Conservation (phyloP, 2,329 filamentous ascomycete species). For the Xylariaceae sp. region DNA sequence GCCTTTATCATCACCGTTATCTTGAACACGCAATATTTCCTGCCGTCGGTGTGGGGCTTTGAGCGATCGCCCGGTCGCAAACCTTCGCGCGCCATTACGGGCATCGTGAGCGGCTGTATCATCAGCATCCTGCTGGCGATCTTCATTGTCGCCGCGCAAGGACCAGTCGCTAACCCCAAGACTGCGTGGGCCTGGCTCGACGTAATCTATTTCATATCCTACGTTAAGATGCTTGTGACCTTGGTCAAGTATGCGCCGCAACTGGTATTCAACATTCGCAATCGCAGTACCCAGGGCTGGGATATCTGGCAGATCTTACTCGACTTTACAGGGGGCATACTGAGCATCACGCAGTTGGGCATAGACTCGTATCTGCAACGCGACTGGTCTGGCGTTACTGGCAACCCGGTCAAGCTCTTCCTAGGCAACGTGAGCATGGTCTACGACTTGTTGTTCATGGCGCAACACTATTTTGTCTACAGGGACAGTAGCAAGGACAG, state of each 20-base stretch:
- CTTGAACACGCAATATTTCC: conserved; percentile 72
- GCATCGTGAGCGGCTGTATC: conserved; percentile 64
- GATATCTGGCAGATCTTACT: conserved; percentile 78
- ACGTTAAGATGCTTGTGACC: conserved; percentile 84
- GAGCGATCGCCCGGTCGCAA: conserved; percentile 49
- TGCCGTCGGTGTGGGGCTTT: conserved; percentile 69
- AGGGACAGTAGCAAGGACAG: conserved; percentile 28
- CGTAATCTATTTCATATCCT: conserved; percentile 64
- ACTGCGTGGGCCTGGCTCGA: conserved; percentile 58
- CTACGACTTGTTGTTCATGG: conserved; percentile 81
- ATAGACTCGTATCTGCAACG: conserved; percentile 79
- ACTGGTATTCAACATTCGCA: conserved; percentile 73
- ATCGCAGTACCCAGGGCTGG: conserved; percentile 83
- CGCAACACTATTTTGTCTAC: conserved; percentile 85
- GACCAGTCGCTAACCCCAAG: conserved; percentile 35
- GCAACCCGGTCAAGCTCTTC: conserved; percentile 86
- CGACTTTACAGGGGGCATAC: conserved; percentile 72
- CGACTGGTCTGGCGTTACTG: conserved; percentile 86
- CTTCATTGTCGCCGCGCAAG: conserved; percentile 36
- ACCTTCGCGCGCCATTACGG: conserved; percentile 57
- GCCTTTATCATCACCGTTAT: conserved; percentile 67
- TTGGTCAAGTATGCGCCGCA: conserved; percentile 92
- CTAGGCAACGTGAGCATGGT: conserved; percentile 79
- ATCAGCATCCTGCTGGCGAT: conserved; percentile 46
- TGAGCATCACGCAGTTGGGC: conserved; percentile 74